Base-by-base conservation (phyloP, 768 basidiomycete genomes). In the Lentinula raphanica region DNA sequence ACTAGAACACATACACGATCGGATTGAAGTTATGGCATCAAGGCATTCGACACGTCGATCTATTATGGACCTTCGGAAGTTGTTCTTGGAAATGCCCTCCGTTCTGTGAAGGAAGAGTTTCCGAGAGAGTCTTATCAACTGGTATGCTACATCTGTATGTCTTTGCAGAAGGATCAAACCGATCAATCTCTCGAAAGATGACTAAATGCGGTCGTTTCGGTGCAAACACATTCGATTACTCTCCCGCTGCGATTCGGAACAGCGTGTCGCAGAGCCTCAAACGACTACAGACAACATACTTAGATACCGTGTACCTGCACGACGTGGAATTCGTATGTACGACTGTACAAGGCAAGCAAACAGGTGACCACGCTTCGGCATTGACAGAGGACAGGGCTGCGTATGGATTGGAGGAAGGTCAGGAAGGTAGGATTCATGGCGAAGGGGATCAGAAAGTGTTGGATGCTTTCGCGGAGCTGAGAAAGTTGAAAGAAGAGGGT, bases 181-280 rank as follows among this genome's bases (percentile, higher is more conserved):
- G 38, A 13, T 23, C 31, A 15, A 40, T 29, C 27, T 39, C 44
- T 19, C 12, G 45, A 2, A 58, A 93, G 90, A 86, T 92, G 74
- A 92, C 91, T 9, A 95, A 95, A 68, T 90, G 88, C 60, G 93
- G 93, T 23, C 81, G 92, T 35, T 90, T 87, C 66, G 90, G 88
- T 7, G 66, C 65, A 17, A 71, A 74, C 1, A 74, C 77, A 42
- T 94, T 94, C 63, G 89, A 95, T 69, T 94, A 94, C 70, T 75
- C 81, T 1, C 87, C 89, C 1, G 62, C 67, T 5, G 82, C 79
- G 35, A 82, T 95, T 55, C 83, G 87, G 17, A 74, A 77, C 21
- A 87, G 86, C 60, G 80, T 95, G 17, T 68, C 76, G 49, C 82
- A 81, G 58, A 90, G 88, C 64, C 73, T 93, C 31, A 71, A 76